Evolutionary conservation across 768 basidiomycete genomes (phyloP).

Genomic region (Calvatia gigantea): DNA sequence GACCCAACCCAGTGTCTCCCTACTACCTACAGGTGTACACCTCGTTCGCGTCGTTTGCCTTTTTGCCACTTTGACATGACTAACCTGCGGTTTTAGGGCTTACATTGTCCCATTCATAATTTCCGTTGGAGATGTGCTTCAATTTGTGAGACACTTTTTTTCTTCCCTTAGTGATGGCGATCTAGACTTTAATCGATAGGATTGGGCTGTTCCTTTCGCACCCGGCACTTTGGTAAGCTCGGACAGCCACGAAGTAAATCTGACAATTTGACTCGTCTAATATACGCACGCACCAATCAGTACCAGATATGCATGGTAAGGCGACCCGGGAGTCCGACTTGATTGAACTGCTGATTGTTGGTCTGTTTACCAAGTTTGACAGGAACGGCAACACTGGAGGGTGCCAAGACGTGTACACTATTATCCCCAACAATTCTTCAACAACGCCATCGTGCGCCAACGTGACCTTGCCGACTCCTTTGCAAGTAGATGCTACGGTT

Average conservation of each 20-base stretch:
- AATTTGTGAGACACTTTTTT: conserved; percentile 37
- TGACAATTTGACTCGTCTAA: background rate
- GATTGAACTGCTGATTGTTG: background rate
- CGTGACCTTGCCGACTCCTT: conserved; percentile 39
- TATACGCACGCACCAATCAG: conserved; percentile 22
- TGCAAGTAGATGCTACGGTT: conserved; percentile 44
- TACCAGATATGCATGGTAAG: conserved; percentile 69
- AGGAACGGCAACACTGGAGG: conserved; percentile 56
- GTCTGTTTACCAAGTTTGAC: conserved; percentile 43
- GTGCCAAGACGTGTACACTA: conserved; percentile 55
- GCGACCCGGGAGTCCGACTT: background rate
- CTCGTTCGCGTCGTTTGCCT: conserved; percentile 37
- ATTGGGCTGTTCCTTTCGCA: conserved; percentile 56
- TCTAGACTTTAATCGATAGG: conserved; percentile 27
- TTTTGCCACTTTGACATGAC: background rate
- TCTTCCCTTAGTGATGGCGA: background rate
- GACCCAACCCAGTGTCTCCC: conserved; percentile 52
- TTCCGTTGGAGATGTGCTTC: conserved; percentile 40
- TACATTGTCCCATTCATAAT: conserved; percentile 52
- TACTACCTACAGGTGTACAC: conserved; percentile 61
- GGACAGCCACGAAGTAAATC: background rate
- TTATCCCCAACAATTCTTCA: conserved; percentile 38
- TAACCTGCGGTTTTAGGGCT: conserved; percentile 26
- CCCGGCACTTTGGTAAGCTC: conserved; percentile 50
- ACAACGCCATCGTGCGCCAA: conserved; percentile 45